Base-by-base conservation (phyloP, 192 early-diverging fungal genomes). In the Mortierella hygrophila region DNA sequence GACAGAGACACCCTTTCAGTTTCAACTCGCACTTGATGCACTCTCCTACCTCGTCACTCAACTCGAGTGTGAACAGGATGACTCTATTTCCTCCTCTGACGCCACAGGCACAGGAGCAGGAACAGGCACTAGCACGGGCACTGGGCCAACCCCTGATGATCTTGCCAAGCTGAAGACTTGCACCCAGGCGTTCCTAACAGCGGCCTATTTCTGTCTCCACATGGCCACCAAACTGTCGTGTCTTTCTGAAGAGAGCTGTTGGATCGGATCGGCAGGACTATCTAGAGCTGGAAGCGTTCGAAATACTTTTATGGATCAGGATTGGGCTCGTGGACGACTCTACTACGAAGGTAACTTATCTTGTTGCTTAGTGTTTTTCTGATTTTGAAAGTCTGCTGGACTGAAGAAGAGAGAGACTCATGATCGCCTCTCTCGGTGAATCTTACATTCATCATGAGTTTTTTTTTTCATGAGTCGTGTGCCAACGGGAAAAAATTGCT, bases 271-370 rank as follows among this genome's bases (percentile, higher is more conserved):
- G 1, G 11, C 78, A 0, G 11, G 44, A 7, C n/a, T 57, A 9
- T 32, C 42, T 10, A 72, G 40, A 8, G 41, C 29, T 32, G 71
- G 55, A 20, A 42, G 26, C 35, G 20, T 35, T 18, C 72, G 71
- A 7, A 74, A 54, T 47, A 18, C 42, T 10, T 80, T 80, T 40
- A 20, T 73, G 21, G 78, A 80, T 29, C 70, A 72, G 18, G 78
- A 80, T 37, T 74, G 78, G 70, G 71, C 78, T 29, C 60, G 72
- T 38, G 78, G 71, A 7, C 78, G 71, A 13, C 57, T 80, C 2
- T 80, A 68, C 9, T 80, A 80, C 32, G 78, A 80, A 73, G 78
- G 78, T 80, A 74, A 52, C 13, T 46, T 46, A 10, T 40, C 1
- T 41, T 35, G 4, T 35, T 70, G 38, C 0, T 23, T 4, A 6